phyloP scores from a whole-genome alignment of 257 asterid genomes.

The Nemophila menziesii region DNA sequence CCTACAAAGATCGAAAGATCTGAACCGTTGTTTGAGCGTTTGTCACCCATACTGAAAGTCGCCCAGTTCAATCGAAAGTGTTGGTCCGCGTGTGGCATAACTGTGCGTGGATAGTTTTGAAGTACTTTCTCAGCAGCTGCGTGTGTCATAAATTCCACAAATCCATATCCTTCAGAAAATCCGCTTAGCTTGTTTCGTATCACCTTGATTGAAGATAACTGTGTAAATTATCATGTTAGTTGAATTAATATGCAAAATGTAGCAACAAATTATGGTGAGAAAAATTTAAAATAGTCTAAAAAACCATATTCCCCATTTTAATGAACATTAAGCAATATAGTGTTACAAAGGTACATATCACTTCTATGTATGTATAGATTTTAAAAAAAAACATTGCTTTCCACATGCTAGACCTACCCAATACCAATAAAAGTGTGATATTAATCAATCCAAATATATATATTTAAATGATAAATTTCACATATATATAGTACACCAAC shows the following conservation, averaged over 20 bases:
- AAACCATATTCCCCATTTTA: neutral
- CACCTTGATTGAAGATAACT: constrained; percentile 78
- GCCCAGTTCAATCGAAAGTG: constrained; percentile 93
- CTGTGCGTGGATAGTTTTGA: constrained; percentile 40
- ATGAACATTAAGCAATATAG: too few species aligned
- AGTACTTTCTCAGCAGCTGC: constrained; percentile 79
- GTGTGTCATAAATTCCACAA: constrained; percentile 72
- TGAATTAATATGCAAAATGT: too few species aligned
- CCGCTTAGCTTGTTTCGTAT: constrained; percentile 88
- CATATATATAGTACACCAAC: too few species aligned
- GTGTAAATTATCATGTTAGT: constrained; percentile 13
- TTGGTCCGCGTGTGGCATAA: constrained; percentile 78
- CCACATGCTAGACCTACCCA: neutral
- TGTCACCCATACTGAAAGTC: constrained; percentile 85
- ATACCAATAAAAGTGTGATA: neutral
- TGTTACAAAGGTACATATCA: too few species aligned
- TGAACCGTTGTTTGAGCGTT: constrained; percentile 63
- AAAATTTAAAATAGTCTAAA: neutral
- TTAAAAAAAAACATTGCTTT: neutral
- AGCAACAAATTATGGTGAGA: too few species aligned
- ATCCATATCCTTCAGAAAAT: constrained; percentile 84
- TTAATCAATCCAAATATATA: too few species aligned
- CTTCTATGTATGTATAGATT: too few species aligned
- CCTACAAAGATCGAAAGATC: constrained; percentile 89
- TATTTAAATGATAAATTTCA: too few species aligned